Conservation (phyloP, 129 eudicot species). For the Centrapalus pauciflorus region DNA sequence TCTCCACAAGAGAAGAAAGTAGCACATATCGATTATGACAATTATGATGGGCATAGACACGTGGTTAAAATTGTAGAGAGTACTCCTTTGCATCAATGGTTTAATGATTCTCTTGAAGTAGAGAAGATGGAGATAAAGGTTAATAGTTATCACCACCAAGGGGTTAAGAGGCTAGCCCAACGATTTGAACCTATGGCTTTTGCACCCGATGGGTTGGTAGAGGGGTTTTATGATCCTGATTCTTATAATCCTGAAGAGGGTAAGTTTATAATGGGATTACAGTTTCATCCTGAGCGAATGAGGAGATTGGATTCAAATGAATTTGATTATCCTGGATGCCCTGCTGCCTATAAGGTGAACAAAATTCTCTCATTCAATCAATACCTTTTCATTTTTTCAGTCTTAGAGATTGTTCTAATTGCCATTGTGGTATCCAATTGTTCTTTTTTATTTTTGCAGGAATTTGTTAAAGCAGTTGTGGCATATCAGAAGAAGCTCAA, state of each 20-base stretch:
- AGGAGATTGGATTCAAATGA: conserved; percentile 53
- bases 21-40: conserved; percentile 74
- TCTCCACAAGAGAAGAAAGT: conserved; percentile 34
- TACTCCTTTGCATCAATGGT: conserved; percentile 83
- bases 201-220: conserved; percentile 84
- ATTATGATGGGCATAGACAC: conserved; percentile 90
- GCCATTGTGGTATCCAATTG: not conserved
- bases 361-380: not conserved
- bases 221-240: conserved; percentile 93
- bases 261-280: conserved; percentile 94
- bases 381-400: not conserved
- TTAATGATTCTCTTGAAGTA: conserved; percentile 52
- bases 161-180: conserved; percentile 79
- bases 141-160: conserved; percentile 98
- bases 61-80: conserved; percentile 49
- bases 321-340: conserved; percentile 91
- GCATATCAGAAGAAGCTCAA: conserved; percentile 71
- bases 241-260: conserved; percentile 89
- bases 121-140: conserved; percentile 57
- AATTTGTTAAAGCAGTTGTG: conserved; percentile 81
- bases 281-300: conserved; percentile 96
- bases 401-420: not conserved
- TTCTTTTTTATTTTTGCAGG: conserved; percentile 35
- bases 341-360: conserved; percentile 79
- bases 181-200: conserved; percentile 82